A percentile compares a stretch with the other conserved stretches of the same genome.
Conservation (phyloP, 441 rosid genomes). For the Dalechampia spathulata region DNA sequence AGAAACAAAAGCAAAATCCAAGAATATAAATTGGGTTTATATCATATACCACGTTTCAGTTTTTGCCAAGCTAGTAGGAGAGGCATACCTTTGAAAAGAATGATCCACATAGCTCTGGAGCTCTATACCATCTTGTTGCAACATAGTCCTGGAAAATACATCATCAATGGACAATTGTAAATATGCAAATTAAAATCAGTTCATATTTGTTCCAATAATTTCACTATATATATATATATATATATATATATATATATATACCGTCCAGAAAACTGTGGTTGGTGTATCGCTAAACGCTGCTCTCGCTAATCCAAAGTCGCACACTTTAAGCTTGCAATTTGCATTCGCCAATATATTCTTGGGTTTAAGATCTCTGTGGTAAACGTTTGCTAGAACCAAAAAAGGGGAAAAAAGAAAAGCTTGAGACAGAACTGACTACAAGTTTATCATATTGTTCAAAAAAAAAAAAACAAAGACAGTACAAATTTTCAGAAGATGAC, state of each 20-base stretch:
- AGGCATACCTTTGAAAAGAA: slow-evolving; percentile 86
- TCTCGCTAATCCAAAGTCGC: slow-evolving; percentile 95
- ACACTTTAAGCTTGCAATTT: slow-evolving; percentile 94
- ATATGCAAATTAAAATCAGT: not conserved
- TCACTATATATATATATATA: no score
- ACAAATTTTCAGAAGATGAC: not conserved
- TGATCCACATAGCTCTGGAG: slow-evolving; percentile 98
- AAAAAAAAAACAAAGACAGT: not conserved
- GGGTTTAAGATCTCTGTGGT: slow-evolving; percentile 98
- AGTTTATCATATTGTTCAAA: not conserved
- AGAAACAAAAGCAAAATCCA: no score
- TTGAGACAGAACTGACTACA: slow-evolving; percentile 3
- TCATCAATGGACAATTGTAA: slow-evolving; percentile 3
- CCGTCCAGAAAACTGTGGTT: slow-evolving; percentile 95
- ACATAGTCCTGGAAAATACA: slow-evolving; percentile 69
- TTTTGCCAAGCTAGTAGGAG: not conserved
- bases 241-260: slow-evolving; percentile 30
- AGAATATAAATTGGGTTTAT: not conserved
- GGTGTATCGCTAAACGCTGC: slow-evolving; percentile 93
- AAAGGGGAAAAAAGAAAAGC: slow-evolving; percentile 16
- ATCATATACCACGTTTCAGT: slow-evolving; percentile 2
- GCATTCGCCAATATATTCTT: slow-evolving; percentile 98
- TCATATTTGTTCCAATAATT: not conserved
- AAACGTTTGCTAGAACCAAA: slow-evolving; percentile 72
- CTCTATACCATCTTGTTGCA: slow-evolving; percentile 99